Conservation (phyloP, 2,329 filamentous ascomycete species). For the Epichloe hybrida region DNA sequence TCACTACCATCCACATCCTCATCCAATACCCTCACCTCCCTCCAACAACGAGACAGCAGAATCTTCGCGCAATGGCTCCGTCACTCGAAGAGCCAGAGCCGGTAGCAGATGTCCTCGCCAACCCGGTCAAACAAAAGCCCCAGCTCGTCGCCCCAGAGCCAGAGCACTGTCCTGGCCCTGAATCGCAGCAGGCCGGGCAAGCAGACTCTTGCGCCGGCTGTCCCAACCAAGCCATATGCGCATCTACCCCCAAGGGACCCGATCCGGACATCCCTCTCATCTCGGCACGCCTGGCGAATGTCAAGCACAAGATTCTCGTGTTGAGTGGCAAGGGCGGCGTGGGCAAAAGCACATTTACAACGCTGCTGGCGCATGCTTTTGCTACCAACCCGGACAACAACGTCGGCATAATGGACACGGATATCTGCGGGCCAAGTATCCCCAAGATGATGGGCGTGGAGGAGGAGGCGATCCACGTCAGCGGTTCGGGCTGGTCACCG, state of each 20-base stretch:
- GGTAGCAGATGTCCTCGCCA: slow-evolving; percentile 56
- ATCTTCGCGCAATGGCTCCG: slow-evolving; percentile 50
- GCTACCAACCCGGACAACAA: slow-evolving; percentile 63
- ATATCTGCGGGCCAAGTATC: slow-evolving; percentile 91
- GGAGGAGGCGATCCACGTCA: slow-evolving; percentile 83
- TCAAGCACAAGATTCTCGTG: slow-evolving; percentile 86
- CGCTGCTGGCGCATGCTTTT: slow-evolving; percentile 78
- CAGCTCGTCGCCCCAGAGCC: slow-evolving; percentile 87
- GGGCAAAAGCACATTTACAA: slow-evolving; percentile 89
- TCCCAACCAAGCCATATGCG: slow-evolving; percentile 92
- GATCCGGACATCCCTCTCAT: slow-evolving; percentile 90
- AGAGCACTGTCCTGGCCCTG: slow-evolving; percentile 90
- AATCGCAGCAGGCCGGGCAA: slow-evolving; percentile 55
- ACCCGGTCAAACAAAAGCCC: slow-evolving; percentile 65
- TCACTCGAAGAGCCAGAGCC: slow-evolving; percentile 53
- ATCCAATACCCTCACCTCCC: background rate
- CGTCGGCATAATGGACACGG: slow-evolving; percentile 94
- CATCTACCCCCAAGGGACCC: slow-evolving; percentile 83
- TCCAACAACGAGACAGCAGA: background rate
- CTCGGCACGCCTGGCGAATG: slow-evolving; percentile 62
- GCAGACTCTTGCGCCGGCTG: slow-evolving; percentile 86
- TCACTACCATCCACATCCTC: background rate
- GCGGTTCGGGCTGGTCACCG: slow-evolving; percentile 78
- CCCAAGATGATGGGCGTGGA: slow-evolving; percentile 99
- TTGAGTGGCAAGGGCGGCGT: slow-evolving; percentile 93